Percentiles rank a stretch among this genome's conserved stretches.
These are phyloP conservation scores for Pseudocercospora vitis DNA, from an alignment of 2,329 filamentous ascomycete genomes.

Conservation along the genomic window DNA sequence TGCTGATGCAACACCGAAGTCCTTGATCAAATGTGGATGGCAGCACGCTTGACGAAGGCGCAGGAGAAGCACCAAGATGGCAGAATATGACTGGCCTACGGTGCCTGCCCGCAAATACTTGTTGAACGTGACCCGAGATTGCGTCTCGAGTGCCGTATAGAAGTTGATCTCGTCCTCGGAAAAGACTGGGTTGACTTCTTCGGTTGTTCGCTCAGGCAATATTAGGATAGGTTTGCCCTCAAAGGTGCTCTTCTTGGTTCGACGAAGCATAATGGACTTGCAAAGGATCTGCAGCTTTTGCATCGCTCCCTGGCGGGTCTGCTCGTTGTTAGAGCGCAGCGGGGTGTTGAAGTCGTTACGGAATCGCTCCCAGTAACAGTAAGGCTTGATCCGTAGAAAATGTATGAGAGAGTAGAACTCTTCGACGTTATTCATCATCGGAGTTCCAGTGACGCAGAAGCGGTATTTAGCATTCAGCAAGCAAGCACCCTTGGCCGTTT, in stretches of 20 bases:
- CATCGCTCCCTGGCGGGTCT: slow-evolving; percentile 56
- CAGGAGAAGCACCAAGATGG: slow-evolving; percentile 75
- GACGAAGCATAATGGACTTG: slow-evolving; percentile 76
- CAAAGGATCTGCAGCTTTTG: slow-evolving; percentile 70
- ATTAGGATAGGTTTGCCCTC: slow-evolving; percentile 74
- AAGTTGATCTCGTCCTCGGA: slow-evolving; percentile 63
- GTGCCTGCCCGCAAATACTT: slow-evolving; percentile 69
- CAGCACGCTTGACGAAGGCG: slow-evolving; percentile 80
- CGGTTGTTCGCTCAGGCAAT: slow-evolving; percentile 65
- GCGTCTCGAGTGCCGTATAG: slow-evolving; percentile 66
- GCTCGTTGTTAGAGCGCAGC: slow-evolving; percentile 46
- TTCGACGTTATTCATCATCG: slow-evolving; percentile 81
- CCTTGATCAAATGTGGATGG: slow-evolving; percentile 69
- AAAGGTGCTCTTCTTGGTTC: slow-evolving; percentile 75
- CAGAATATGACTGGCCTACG: slow-evolving; percentile 72
- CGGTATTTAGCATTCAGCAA: slow-evolving; percentile 61
- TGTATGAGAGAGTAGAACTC: slow-evolving; percentile 76
- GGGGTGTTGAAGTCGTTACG: slow-evolving; percentile 56
- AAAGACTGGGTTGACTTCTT: slow-evolving; percentile 64
- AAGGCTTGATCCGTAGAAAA: slow-evolving; percentile 76
- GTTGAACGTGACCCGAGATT: slow-evolving; percentile 71
- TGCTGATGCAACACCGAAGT: slow-evolving; percentile 58
- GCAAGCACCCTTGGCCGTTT: slow-evolving; percentile 60
- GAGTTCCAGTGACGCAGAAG: slow-evolving; percentile 77
- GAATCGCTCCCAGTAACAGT: slow-evolving; percentile 65